phyloP scores from a whole-genome alignment of 1,284 basidiomycete species.

The Ceratobasidium sp. region DNA sequence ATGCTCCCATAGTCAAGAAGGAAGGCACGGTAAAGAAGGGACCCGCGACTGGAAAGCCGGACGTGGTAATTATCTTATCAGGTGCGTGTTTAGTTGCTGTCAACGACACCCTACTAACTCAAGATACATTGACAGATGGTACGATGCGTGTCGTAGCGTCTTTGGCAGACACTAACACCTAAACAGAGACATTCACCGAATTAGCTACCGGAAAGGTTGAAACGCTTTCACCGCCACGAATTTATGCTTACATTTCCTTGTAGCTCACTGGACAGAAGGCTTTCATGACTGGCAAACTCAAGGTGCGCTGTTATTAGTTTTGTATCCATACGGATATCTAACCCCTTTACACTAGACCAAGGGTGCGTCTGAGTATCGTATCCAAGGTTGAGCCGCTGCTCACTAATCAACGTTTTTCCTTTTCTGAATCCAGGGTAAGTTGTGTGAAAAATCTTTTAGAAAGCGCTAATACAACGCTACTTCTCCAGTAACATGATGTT shows the following conservation, averaged over 20 bases:
- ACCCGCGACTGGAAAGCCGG: slow-evolving; percentile 68
- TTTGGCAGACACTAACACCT: background rate
- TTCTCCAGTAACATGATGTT: slow-evolving; percentile 72
- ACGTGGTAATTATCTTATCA: slow-evolving; percentile 78
- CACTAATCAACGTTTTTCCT: background rate
- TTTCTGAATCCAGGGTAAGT: background rate
- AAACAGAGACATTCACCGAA: slow-evolving; percentile 61
- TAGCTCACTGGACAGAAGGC: slow-evolving; percentile 87
- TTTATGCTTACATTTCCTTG: background rate
- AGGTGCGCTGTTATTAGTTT: slow-evolving; percentile 47
- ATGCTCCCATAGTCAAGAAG: slow-evolving; percentile 73
- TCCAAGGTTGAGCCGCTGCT: background rate
- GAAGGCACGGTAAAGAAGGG: slow-evolving; percentile 83
- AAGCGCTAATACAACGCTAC: background rate
- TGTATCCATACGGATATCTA: background rate
- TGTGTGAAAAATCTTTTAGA: background rate
- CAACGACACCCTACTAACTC: background rate
- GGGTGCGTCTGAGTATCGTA: slow-evolving; percentile 50
- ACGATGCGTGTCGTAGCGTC: background rate
- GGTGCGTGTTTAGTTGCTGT: slow-evolving; percentile 45
- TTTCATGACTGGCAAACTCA: slow-evolving; percentile 90
- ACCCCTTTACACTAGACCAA: slow-evolving; percentile 58
- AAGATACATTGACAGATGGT: slow-evolving; percentile 8
- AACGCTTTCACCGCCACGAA: background rate
- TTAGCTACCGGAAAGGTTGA: slow-evolving; percentile 72